phyloP scores from a whole-genome alignment of 495 filamentous ascomycete genomes.

The Lasiosphaeria ovina region DNA sequence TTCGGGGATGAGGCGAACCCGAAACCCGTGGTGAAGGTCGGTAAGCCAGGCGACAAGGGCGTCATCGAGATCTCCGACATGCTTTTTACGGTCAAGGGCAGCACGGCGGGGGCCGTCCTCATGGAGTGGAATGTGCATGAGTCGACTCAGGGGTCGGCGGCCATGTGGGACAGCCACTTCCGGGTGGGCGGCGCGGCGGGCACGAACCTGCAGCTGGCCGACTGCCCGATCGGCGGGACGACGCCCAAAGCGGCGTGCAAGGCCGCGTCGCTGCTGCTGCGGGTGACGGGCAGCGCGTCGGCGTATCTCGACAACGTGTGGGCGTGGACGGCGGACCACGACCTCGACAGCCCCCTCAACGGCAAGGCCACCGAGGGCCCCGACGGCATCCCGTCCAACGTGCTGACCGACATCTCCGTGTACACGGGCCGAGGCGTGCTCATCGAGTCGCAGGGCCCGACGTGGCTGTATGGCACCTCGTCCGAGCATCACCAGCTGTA shows the following conservation, averaged over 20 bases:
- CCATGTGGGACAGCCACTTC: slow-evolving; percentile 19
- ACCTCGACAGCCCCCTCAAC: slow-evolving; percentile 54
- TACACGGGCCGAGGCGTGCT: slow-evolving; percentile 83
- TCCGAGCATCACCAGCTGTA: slow-evolving; percentile 81
- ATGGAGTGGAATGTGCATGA: slow-evolving; percentile 77
- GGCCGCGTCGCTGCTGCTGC: slow-evolving; percentile 66
- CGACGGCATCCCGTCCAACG: slow-evolving; percentile 43
- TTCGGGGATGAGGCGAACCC: slow-evolving; percentile 61
- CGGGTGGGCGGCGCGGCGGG: slow-evolving; percentile 43
- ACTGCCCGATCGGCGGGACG: slow-evolving; percentile 48
- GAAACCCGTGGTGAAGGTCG: slow-evolving; percentile 65
- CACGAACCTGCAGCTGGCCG: slow-evolving; percentile 61
- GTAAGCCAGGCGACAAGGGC: slow-evolving; percentile 69
- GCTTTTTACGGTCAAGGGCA: slow-evolving; percentile 68
- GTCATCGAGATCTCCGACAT: slow-evolving; percentile 79
- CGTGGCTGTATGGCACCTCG: slow-evolving; percentile 37
- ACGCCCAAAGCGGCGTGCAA: slow-evolving; percentile 41
- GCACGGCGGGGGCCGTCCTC: slow-evolving; percentile 77
- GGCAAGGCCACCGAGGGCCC: not conserved
- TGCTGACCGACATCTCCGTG: slow-evolving; percentile 73
- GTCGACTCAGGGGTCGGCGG: slow-evolving; percentile 3
- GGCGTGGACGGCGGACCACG: slow-evolving; percentile 92
- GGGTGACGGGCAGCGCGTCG: slow-evolving; percentile 66
- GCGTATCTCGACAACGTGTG: slow-evolving; percentile 87
- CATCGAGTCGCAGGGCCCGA: slow-evolving; percentile 55